Conservation (phyloP, 2,329 filamentous ascomycete species). For the Sphaerostilbella broomeana region DNA sequence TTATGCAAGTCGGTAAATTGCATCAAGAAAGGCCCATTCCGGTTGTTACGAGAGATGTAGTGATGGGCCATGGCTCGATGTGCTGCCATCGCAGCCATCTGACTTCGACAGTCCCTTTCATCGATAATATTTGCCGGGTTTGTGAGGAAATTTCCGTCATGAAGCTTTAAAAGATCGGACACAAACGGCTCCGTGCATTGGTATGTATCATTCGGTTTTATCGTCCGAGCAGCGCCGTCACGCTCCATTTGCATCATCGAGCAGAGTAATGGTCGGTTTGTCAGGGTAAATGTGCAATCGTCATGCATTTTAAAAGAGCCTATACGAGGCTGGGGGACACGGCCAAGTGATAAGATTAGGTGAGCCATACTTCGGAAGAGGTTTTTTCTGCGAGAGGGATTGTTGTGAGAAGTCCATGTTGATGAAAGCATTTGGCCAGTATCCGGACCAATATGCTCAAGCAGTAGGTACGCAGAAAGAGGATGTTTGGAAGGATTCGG, state of each 20-base stretch:
- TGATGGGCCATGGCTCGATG: conserved; percentile 23
- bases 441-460: conserved; percentile 2
- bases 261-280: conserved; percentile 29
- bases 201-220: conserved; percentile 27
- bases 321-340: conserved; percentile 25
- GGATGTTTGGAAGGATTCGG: neutral
- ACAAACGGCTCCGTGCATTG: conserved; percentile 22
- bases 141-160: conserved; percentile 27
- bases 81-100: conserved; percentile 23
- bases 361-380: conserved; percentile 21
- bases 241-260: conserved; percentile 29
- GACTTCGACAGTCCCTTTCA: conserved; percentile 20
- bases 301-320: conserved; percentile 26
- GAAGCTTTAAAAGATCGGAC: conserved; percentile 26
- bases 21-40: conserved; percentile 27
- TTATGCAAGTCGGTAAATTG: conserved; percentile 31
- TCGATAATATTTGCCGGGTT: conserved; percentile 28
- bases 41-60: conserved; percentile 17
- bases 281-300: conserved; percentile 22
- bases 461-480: neutral
- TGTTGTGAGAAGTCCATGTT: conserved; percentile 14
- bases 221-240: conserved; percentile 25
- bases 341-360: conserved; percentile 20
- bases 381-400: conserved; percentile 14
- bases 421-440: conserved; percentile 7